phyloP scores from a whole-genome alignment of 352 stramenopile species.

The Thalassiosira mediterranea region DNA sequence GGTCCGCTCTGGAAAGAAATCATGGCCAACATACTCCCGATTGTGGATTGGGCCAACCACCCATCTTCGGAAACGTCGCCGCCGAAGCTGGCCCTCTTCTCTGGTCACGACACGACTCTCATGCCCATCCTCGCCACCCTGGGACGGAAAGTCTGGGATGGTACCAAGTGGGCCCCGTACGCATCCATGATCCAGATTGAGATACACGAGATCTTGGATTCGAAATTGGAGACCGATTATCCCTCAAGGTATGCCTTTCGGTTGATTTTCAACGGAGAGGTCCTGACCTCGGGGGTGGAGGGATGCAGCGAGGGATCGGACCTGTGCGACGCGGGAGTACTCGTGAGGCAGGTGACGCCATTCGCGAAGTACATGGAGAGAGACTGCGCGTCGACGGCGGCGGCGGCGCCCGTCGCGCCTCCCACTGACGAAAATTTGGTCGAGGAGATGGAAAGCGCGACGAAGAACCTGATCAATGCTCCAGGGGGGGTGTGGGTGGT shows the following conservation, averaged over 20 bases:
- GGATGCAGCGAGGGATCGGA: slow-evolving; percentile 53
- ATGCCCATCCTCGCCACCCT: slow-evolving; percentile 71
- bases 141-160: slow-evolving; percentile 56
- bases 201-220: slow-evolving; percentile 46
- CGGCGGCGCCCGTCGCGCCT: background rate
- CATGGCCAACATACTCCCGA: slow-evolving; percentile 62
- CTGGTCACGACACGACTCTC: slow-evolving; percentile 77
- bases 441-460: slow-evolving; percentile 23
- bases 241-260: slow-evolving; percentile 68
- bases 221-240: slow-evolving; percentile 23
- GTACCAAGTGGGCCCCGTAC: slow-evolving; percentile 70
- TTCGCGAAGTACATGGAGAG: slow-evolving; percentile 47
- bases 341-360: slow-evolving; percentile 39
- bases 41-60: slow-evolving; percentile 34
- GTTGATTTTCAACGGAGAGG: slow-evolving; percentile 76
- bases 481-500: slow-evolving; percentile 26
- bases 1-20: slow-evolving; percentile 78
- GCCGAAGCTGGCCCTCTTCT: slow-evolving; percentile 72
- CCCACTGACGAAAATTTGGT: slow-evolving; percentile 14
- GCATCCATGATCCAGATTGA: slow-evolving; percentile 77
- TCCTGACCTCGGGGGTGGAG: slow-evolving; percentile 65
- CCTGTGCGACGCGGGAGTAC: slow-evolving; percentile 62
- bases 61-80: slow-evolving; percentile 11
- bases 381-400: slow-evolving; percentile 29
- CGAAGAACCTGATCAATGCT: slow-evolving; percentile 21